A percentile compares a stretch with the other conserved stretches of the same genome.
These are phyloP conservation scores for Glaciozyma antarctica DNA, from an alignment of 768 basidiomycete species.

Conservation along the genomic window DNA sequence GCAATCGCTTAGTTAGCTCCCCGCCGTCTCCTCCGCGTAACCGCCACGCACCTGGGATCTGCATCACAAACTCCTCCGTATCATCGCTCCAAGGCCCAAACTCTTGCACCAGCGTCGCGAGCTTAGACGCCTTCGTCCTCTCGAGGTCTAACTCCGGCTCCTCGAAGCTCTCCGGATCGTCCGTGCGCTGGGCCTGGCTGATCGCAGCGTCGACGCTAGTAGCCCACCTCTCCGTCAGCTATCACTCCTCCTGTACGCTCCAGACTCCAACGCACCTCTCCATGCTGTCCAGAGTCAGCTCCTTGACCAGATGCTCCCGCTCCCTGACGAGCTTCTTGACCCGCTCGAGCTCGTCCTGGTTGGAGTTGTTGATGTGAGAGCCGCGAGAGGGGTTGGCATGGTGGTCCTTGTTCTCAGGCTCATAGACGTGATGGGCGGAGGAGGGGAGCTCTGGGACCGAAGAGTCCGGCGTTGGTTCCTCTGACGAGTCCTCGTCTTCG, in stretches of 20 bases:
- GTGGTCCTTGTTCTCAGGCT: not conserved
- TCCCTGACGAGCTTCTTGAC: not conserved
- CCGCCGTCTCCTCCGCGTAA: not conserved
- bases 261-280: not conserved
- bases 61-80: slow-evolving; percentile 1
- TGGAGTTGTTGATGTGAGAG: not conserved
- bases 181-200: not conserved
- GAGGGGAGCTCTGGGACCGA: not conserved
- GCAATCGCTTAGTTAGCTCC: not conserved
- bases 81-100: slow-evolving; percentile 9
- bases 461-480: not conserved
- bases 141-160: not conserved
- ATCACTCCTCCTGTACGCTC: not conserved
- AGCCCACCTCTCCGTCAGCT: not conserved
- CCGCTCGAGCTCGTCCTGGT: not conserved
- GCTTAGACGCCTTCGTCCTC: not conserved
- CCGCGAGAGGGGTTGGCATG: not conserved
- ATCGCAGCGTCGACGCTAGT: not conserved
- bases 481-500: not conserved
- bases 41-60: not conserved
- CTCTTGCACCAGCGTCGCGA: slow-evolving; percentile 1
- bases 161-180: not conserved
- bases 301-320: not conserved
- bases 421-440: not conserved
- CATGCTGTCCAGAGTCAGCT: not conserved